Evolutionary conservation across 768 basidiomycete genomes (phyloP).

Genomic region (Hebeloma cylindrosporum): DNA sequence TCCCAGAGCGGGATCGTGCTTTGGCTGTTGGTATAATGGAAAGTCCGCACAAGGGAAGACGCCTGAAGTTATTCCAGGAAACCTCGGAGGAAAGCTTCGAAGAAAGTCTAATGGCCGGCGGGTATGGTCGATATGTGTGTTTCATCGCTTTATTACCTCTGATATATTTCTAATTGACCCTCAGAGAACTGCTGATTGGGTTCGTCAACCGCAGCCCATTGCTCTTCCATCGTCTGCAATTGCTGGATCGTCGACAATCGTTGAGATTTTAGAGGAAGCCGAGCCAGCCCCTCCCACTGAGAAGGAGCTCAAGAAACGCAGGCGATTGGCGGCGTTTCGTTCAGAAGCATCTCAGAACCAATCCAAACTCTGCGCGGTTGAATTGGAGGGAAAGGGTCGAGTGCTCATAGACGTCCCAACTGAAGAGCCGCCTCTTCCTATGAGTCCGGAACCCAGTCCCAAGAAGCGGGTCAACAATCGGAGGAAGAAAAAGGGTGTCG

Average conservation of each 20-base stretch:
- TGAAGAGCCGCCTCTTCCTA: slow-evolving; percentile 33
- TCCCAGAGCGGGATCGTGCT: slow-evolving; percentile 28
- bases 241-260: slow-evolving; percentile 44
- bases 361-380: slow-evolving; percentile 56
- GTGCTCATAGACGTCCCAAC: slow-evolving; percentile 61
- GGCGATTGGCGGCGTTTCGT: slow-evolving; percentile 68
- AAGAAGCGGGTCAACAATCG: slow-evolving; percentile 42
- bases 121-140: slow-evolving; percentile 74
- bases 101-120: slow-evolving; percentile 80
- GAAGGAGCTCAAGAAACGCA: slow-evolving; percentile 65
- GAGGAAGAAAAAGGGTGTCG: slow-evolving; percentile 52
- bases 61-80: slow-evolving; percentile 76
- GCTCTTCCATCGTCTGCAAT: slow-evolving; percentile 37
- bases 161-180: slow-evolving; percentile 3
- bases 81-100: slow-evolving; percentile 84
- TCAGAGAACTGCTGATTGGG: slow-evolving; percentile 62
- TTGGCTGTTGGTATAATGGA: slow-evolving; percentile 59
- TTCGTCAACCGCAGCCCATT: slow-evolving; percentile 54
- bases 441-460: slow-evolving; percentile 31
- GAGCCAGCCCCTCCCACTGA: slow-evolving; percentile 46
- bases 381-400: slow-evolving; percentile 68
- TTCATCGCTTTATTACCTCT: slow-evolving; percentile 1
- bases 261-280: slow-evolving; percentile 39
- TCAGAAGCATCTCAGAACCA: slow-evolving; percentile 34
- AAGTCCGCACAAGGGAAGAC: slow-evolving; percentile 70